Percentiles rank a stretch among this genome's conserved stretches.
Conservation (phyloP, 2,329 filamentous ascomycete species). For the Trichoderma oligosporum region DNA sequence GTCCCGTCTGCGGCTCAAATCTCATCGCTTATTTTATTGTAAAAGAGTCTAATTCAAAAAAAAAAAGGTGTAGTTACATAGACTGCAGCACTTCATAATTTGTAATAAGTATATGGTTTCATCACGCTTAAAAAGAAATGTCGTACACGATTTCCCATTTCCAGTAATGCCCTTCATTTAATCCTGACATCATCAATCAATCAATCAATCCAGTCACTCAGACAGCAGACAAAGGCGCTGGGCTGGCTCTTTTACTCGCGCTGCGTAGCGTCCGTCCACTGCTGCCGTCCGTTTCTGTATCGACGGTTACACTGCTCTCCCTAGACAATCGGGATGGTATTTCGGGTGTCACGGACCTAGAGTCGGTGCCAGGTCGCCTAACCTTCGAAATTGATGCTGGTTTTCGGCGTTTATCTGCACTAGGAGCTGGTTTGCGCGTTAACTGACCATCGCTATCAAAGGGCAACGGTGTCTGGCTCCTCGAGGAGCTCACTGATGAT, state of each 20-base stretch:
- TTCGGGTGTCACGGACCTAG: conserved; percentile 53
- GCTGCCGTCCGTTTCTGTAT: conserved; percentile 24
- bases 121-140: conserved; percentile 7
- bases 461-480: conserved; percentile 45
- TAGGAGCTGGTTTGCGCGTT: conserved; percentile 45
- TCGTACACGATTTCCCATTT: not conserved
- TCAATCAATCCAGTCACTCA: not conserved
- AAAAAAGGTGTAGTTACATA: not conserved
- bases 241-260: conserved; percentile 24
- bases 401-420: conserved; percentile 53
- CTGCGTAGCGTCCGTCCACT: conserved; percentile 26
- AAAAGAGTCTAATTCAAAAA: not conserved
- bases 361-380: conserved; percentile 45
- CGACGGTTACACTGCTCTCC: conserved; percentile 39
- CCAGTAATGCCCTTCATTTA: conserved; percentile 6
- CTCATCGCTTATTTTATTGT: not conserved
- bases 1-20: not conserved
- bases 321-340: conserved; percentile 50
- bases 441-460: conserved; percentile 44
- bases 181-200: conserved; percentile 1
- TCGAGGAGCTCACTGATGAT: conserved; percentile 49
- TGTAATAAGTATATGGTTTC: not conserved
- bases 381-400: conserved; percentile 40
- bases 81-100: not conserved
- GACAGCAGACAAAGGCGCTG: conserved; percentile 7